phyloP scores from a whole-genome alignment of 768 basidiomycete species.

The Mycena sanguinolenta region DNA sequence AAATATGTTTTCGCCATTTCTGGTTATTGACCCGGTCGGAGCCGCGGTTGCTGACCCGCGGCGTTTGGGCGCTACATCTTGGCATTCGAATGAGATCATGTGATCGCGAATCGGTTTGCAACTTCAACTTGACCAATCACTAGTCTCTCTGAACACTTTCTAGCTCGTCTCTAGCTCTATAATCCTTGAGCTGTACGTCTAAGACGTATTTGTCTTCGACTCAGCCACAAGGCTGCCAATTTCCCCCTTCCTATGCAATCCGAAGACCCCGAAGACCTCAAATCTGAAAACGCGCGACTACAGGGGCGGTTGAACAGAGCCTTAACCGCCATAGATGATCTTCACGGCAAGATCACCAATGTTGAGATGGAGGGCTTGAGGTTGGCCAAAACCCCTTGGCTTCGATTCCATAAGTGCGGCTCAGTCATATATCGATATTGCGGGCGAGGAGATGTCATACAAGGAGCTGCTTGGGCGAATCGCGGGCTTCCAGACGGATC shows the following conservation, averaged over 20 bases:
- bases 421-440: conserved; percentile 17
- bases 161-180: too few species aligned
- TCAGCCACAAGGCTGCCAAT: too few species aligned
- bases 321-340: neutral
- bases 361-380: conserved; percentile 5
- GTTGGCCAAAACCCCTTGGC: conserved; percentile 21
- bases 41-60: too few species aligned
- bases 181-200: too few species aligned
- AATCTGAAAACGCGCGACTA: conserved; percentile 2
- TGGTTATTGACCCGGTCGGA: too few species aligned
- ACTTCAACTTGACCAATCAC: too few species aligned
- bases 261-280: neutral
- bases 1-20: too few species aligned
- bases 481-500: conserved; percentile 3
- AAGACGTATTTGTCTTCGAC: neutral
- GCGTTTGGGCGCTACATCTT: too few species aligned
- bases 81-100: too few species aligned
- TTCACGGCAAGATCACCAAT: neutral
- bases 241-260: too few species aligned
- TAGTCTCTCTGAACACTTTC: too few species aligned
- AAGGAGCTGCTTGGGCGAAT: conserved; percentile 11
- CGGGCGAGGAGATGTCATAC: conserved; percentile 7
- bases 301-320: neutral
- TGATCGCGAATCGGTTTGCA: too few species aligned
- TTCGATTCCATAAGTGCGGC: conserved; percentile 10